Percentiles rank a stretch among this genome's conserved stretches.
Conservation (phyloP, 2,329 filamentous ascomycete species). For the Calcarisporium arbuscula region DNA sequence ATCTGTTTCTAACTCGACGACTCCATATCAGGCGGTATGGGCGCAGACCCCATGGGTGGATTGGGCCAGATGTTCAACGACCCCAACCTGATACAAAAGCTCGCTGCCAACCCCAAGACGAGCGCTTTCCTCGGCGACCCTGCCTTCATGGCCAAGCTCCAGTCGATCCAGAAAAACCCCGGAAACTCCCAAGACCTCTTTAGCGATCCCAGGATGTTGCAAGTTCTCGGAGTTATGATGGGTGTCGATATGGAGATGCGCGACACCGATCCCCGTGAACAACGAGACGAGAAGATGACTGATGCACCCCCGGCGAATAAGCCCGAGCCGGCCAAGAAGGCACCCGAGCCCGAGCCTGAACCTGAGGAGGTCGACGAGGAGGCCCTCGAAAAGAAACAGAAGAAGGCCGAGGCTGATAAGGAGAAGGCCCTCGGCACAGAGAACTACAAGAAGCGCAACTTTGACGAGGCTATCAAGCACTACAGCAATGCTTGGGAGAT, state of each 20-base stretch:
- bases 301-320: constrained; percentile 47
- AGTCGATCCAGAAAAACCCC: constrained; percentile 75
- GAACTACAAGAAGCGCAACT: constrained; percentile 96
- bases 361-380: constrained; percentile 76
- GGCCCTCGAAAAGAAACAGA: constrained; percentile 73
- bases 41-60: constrained; percentile 63
- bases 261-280: constrained; percentile 28
- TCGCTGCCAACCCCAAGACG: constrained; percentile 93
- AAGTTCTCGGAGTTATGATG: constrained; percentile 88
- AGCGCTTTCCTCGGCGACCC: constrained; percentile 71
- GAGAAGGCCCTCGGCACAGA: constrained; percentile 93
- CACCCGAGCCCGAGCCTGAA: constrained; percentile 48
- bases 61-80: constrained; percentile 94
- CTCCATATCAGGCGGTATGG: constrained; percentile 21
- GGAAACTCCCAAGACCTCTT: constrained; percentile 73
- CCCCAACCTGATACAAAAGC: constrained; percentile 81
- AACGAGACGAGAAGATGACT: constrained; percentile 67
- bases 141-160: constrained; percentile 84
- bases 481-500: constrained; percentile 93
- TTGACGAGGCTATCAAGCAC: constrained; percentile 89
- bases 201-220: constrained; percentile 83
- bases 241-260: constrained; percentile 76
- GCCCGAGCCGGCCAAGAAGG: constrained; percentile 47
- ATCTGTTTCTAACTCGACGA: constrained; percentile 6
- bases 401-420: constrained; percentile 86